Conservation (phyloP, 805 yeast species). For the Starmera dryadoides region DNA sequence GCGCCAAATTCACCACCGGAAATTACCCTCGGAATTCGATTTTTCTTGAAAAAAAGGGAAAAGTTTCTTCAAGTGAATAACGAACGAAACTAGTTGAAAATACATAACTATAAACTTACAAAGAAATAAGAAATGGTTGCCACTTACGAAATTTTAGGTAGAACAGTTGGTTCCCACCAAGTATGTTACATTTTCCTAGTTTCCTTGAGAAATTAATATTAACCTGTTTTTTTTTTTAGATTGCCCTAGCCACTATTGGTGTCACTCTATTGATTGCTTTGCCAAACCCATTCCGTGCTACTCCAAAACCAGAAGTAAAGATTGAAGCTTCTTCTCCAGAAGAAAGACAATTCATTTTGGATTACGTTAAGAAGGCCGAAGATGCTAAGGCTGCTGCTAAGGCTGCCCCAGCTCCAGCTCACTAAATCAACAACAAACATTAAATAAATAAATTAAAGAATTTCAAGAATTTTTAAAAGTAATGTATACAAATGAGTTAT, state of each 20-base stretch:
- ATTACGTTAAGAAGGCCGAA: conserved; percentile 51
- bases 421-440: neutral
- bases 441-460: no score
- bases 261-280: conserved; percentile 52
- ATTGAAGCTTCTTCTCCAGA: conserved; percentile 77
- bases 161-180: conserved; percentile 74
- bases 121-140: conserved; percentile 68
- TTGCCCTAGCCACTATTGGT: conserved; percentile 78
- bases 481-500: neutral
- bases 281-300: conserved; percentile 56
- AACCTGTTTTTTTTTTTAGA: conserved; percentile 22
- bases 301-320: conserved; percentile 39
- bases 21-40: neutral
- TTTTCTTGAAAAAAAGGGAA: neutral
- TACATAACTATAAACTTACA: neutral
- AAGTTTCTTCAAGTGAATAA: neutral
- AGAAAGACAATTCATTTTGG: conserved; percentile 78
- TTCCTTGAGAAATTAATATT: no score
- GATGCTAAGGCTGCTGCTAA: conserved; percentile 16
- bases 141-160: conserved; percentile 81
- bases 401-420: conserved; percentile 15
- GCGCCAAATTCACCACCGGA: conserved; percentile 1
- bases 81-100: conserved; percentile 1
- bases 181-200: conserved; percentile 19
- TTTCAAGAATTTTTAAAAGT: neutral